Percentiles rank a stretch among this genome's conserved stretches.
Evolutionary conservation across 2,329 filamentous ascomycete species (phyloP).

Genomic region (Alternaria arborescens): DNA sequence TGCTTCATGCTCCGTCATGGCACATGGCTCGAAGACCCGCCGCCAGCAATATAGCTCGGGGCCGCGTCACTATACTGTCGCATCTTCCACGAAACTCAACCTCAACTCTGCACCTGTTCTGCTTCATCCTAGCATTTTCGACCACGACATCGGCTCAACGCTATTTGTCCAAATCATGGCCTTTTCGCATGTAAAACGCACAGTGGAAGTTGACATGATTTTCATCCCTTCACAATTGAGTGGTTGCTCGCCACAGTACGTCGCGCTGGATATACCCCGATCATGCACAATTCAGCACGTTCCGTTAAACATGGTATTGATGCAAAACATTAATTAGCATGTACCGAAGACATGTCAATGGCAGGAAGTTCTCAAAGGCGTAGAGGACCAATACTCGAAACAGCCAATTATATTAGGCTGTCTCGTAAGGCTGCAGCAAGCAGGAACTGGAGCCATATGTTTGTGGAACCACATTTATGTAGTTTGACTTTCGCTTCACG

Average conservation of each 20-base stretch:
- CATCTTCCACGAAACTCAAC: neutral
- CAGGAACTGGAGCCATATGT: neutral
- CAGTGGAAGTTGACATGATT: neutral
- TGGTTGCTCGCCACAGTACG: neutral
- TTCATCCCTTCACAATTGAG: neutral
- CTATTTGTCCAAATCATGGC: neutral
- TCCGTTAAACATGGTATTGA: neutral
- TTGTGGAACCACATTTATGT: neutral
- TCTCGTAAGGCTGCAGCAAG: neutral
- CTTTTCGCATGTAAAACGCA: neutral
- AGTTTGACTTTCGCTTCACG: constrained; percentile 11
- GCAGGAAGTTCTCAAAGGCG: neutral
- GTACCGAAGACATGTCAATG: neutral
- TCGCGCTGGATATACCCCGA: neutral
- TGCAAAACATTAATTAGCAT: neutral
- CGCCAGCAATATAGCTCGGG: neutral
- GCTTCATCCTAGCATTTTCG: neutral
- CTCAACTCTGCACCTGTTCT: neutral
- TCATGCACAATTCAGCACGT: neutral
- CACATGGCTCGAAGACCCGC: constrained; percentile 5
- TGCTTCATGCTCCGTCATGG: neutral
- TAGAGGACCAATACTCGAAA: neutral
- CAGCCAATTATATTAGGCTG: neutral
- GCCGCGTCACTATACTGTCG: neutral
- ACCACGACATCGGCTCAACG: constrained; percentile 1